Evolutionary conservation across 106 monocot genomes (phyloP), one percentile per base, ranked within the genome.

Genomic region (Acorus gramineus): DNA sequence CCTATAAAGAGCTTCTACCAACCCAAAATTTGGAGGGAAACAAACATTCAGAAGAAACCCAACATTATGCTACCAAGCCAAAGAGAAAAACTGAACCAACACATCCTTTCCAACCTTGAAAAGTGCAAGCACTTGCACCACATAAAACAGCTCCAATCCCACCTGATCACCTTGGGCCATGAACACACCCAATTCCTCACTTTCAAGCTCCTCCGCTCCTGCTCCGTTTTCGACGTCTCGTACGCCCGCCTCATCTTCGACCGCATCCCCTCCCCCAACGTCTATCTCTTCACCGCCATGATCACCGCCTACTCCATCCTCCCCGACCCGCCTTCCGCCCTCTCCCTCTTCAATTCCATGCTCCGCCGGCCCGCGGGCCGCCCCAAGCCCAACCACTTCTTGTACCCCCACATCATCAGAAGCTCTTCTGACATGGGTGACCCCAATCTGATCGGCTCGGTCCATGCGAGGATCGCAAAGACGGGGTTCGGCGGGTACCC

Each of bases 231-330:
- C 8, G 76, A 87, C 67, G 67, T 85, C 67, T 48, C 62, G 70
- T 87, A 87, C 77, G 77, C 90, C 60, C 82, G 82, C 62, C 63
- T 57, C 71, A 66, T 96, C 78, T 91, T 96, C 79, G 77, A 82
- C 71, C 48, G 61, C 56, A 71, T 82, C 50, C 42, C 4, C 59
- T 56, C 71, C 53, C 90, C 90, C 69, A 96, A 96, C 57, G 69
- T 85, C 73, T 87, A 71, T 73, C 86, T 91, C 64, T 96, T 83
- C 85, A 82, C 95, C 62, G 90, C 87, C 56, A 82, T 96, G 74
- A 69, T 96, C 80, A 76, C 90, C 67, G 87, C 87, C 69, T 83
- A 90, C 82, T 76, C 79, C 44, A 74, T 71, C 58, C 47, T 46
- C 46, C 65, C 74, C 49, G 60, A 69, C 42, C 66, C 89, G 10